Conservation (phyloP, 768 basidiomycete genomes). For the Psilocybe tampanensis region DNA sequence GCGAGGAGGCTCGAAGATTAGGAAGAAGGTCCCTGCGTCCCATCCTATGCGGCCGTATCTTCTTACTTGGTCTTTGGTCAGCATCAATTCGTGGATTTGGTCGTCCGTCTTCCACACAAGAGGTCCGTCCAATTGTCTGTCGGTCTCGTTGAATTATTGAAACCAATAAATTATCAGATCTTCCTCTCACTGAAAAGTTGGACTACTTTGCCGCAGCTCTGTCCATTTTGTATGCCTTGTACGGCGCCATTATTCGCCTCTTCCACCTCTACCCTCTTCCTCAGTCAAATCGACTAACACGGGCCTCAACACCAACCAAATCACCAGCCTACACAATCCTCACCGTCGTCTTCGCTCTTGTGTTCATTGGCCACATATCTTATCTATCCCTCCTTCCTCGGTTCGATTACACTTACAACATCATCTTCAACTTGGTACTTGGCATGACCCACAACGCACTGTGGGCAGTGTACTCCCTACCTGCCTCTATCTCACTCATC, state of each 20-base stretch:
- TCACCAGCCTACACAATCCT: constrained; percentile 38
- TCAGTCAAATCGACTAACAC: constrained; percentile 28
- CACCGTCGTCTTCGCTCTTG: constrained; percentile 52
- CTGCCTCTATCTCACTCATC: constrained; percentile 45
- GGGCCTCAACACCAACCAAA: constrained; percentile 21
- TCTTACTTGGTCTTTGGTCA: constrained; percentile 63
- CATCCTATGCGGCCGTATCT: constrained; percentile 79
- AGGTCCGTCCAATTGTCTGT: constrained; percentile 52
- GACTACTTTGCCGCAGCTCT: constrained; percentile 96
- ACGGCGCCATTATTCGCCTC: constrained; percentile 74
- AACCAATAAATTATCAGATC: constrained; percentile 51
- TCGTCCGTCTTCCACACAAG: constrained; percentile 90
- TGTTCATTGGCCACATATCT: constrained; percentile 70
- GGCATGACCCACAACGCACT: constrained; percentile 80
- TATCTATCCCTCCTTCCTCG: constrained; percentile 77
- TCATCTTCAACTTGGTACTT: constrained; percentile 76
- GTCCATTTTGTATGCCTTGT: constrained; percentile 81
- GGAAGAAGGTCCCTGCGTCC: constrained; percentile 43
- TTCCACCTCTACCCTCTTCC: constrained; percentile 69
- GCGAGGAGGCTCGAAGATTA: too few relatives aligned
- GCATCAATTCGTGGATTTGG: constrained; percentile 93
- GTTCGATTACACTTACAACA: constrained; percentile 95
- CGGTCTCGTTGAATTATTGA: background rate
- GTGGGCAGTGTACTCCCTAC: constrained; percentile 78
- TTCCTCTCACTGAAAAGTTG: constrained; percentile 80